Base-by-base conservation (phyloP, 331 rosid species). In the Cydonia oblonga region DNA sequence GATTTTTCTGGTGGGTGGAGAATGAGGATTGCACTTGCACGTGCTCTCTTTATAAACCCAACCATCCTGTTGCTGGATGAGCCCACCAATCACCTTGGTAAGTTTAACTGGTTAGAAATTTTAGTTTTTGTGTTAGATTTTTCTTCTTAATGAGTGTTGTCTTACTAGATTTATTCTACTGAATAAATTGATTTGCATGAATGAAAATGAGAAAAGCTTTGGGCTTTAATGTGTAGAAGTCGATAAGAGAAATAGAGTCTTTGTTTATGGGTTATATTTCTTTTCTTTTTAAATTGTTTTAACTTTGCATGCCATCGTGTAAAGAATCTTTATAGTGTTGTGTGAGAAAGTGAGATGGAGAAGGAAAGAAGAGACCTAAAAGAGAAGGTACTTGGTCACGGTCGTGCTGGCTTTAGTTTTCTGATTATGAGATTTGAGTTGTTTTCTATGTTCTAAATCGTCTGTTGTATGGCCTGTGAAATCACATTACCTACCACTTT, bases 1-100 rank as follows among this genome's bases (percentile, higher is more conserved):
- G 99, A 95, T 80, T 95, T 95, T 84, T 95, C 99, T 58, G 99
- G 99, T 83, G 99, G 99, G 69, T 95, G 99, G 99, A 95, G 99
- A 71, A 95, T 95, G 99, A 88, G 99, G 80, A 95, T 95, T 80
- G 97, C 97, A 44, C 82, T 95, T 77, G 99, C 97, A 32, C 92
- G 97, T 33, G 97, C 99, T 51, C 77, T 95, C 8, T 95, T 95
- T 80, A 95, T 95, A 78, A 95, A 95, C n/a, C 99, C 99, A 54
- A 95, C 99, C 64, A 82, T 95, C 83, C 87, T 95, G 73, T 73
- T 95, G 46, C 96, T 95, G 74, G 97, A 95, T 81, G 99, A 95
- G 84, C 97, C 99, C 15, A 95, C 99, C 70, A 95, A 95, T 86
- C 99, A 95, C 83, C 90, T 95, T 22, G 99, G 99, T 90, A 85